Evolutionary conservation across 345 rosid genomes (phyloP).

Genomic region (Eucalyptus cloeziana): DNA sequence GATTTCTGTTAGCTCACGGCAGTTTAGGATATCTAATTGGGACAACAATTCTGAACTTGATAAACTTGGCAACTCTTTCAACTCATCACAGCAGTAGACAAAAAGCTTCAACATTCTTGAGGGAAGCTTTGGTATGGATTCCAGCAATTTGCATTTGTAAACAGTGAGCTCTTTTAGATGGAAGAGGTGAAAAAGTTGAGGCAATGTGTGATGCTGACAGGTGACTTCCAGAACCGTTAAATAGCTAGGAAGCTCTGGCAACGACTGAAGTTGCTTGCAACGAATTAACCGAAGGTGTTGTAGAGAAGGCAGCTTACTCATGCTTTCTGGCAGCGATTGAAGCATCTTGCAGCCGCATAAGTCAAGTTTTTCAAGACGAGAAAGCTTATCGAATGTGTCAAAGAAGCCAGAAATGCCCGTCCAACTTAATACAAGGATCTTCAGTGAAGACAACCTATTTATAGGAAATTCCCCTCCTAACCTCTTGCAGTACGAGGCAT

Average conservation of each 20-base stretch:
- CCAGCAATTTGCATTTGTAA: not conserved
- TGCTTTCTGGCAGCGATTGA: not conserved
- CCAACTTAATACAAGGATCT: not conserved
- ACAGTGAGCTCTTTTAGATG: not conserved
- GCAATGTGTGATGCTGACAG: not conserved
- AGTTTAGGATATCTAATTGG: not conserved
- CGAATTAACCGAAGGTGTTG: not conserved
- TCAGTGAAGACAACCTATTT: not conserved
- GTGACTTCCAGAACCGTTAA: not conserved
- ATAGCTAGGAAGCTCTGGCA: not conserved
- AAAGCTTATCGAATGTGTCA: not conserved
- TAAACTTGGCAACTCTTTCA: not conserved
- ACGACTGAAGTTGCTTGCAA: rapidly evolving
- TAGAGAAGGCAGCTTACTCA: not conserved
- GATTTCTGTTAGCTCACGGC: not conserved
- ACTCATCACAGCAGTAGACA: not conserved
- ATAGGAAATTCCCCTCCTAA: not conserved
- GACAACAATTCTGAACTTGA: rapidly evolving
- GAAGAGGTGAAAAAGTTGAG: not conserved
- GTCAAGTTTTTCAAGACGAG: not conserved
- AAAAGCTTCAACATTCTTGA: not conserved
- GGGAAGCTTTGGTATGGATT: not conserved
- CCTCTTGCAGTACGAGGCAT: rapidly evolving
- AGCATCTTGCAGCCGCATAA: not conserved
- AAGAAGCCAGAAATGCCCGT: not conserved